A percentile compares a stretch with the other conserved stretches of the same genome.
phyloP scores from a whole-genome alignment of 495 filamentous ascomycete species.

The Neurospora intermedia region DNA sequence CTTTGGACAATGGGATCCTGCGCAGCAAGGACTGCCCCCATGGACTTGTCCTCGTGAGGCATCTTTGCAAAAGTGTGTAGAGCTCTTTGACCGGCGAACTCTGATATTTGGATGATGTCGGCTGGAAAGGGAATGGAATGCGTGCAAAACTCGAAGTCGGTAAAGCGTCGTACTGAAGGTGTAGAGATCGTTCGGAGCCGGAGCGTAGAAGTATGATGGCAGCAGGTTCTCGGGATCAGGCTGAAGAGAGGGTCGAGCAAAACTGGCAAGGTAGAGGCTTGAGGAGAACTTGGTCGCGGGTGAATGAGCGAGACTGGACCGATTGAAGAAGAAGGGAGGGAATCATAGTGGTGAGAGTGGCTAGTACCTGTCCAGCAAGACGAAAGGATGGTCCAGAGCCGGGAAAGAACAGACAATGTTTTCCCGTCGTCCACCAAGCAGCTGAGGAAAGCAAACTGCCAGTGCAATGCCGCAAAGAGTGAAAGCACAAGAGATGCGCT shows the following conservation, averaged over 20 bases:
- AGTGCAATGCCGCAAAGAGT: not conserved
- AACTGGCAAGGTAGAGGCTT: not conserved
- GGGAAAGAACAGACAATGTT: not conserved
- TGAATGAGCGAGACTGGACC: not conserved
- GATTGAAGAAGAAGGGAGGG: not conserved
- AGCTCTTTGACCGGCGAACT: not conserved
- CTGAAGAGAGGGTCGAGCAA: not conserved
- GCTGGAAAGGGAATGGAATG: not conserved
- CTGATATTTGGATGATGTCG: not conserved
- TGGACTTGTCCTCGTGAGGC: conserved; percentile 16
- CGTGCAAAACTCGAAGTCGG: not conserved
- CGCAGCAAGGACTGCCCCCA: conserved; percentile 12
- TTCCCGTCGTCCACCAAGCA: not conserved
- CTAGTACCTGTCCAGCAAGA: not conserved
- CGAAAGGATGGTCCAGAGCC: not conserved
- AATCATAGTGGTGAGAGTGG: not conserved
- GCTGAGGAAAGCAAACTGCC: not conserved
- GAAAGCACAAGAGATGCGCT: not conserved
- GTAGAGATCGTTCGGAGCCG: not conserved
- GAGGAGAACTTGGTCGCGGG: not conserved
- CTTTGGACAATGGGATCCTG: conserved; percentile 20
- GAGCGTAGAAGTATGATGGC: not conserved
- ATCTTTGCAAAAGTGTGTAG: conserved; percentile 10
- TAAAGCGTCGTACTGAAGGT: not conserved
- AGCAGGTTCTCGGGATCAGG: not conserved